These are phyloP conservation scores for Penicillium olsonii DNA, from an alignment of 2,329 filamentous ascomycete genomes.

Conservation along the genomic window DNA sequence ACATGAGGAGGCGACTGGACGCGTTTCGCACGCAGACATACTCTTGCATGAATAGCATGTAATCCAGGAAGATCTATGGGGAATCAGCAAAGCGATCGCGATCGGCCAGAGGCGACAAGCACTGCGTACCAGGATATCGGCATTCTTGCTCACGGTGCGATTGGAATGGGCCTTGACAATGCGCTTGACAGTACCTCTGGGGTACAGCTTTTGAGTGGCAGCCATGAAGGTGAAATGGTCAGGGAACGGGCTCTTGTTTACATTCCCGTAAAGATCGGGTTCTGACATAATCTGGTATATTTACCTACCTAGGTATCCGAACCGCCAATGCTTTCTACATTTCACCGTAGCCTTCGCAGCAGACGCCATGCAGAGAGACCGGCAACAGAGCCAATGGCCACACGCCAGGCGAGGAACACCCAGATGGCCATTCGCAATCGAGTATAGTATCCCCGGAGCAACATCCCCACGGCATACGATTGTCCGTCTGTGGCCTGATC, in stretches of 20 bases:
- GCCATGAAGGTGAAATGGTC: slow-evolving; percentile 50
- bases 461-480: slow-evolving; percentile 42
- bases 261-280: too few species aligned
- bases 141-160: slow-evolving; percentile 78
- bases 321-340: neutral
- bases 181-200: slow-evolving; percentile 80
- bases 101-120: neutral
- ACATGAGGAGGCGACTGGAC: too few species aligned
- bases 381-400: slow-evolving; percentile 32
- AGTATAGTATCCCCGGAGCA: slow-evolving; percentile 49
- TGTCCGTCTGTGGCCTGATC: slow-evolving; percentile 27
- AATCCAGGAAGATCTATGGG: slow-evolving; percentile 76
- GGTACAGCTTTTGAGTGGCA: slow-evolving; percentile 73
- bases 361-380: slow-evolving; percentile 32
- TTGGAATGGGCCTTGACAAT: slow-evolving; percentile 88
- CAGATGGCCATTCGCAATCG: slow-evolving; percentile 41
- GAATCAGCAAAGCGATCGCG: neutral
- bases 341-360: slow-evolving; percentile 21
- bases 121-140: slow-evolving; percentile 72
- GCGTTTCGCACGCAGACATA: slow-evolving; percentile 33
- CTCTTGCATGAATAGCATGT: slow-evolving; percentile 76
- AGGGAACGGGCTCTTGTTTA: too few species aligned
- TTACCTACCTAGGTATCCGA: neutral
- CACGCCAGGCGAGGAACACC: slow-evolving; percentile 42
- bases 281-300: slow-evolving; percentile 1